Evolutionary conservation across 352 stramenopile genomes (phyloP), one percentile per base, ranked within the genome.

Genomic region (Globisporangium splendens): DNA sequence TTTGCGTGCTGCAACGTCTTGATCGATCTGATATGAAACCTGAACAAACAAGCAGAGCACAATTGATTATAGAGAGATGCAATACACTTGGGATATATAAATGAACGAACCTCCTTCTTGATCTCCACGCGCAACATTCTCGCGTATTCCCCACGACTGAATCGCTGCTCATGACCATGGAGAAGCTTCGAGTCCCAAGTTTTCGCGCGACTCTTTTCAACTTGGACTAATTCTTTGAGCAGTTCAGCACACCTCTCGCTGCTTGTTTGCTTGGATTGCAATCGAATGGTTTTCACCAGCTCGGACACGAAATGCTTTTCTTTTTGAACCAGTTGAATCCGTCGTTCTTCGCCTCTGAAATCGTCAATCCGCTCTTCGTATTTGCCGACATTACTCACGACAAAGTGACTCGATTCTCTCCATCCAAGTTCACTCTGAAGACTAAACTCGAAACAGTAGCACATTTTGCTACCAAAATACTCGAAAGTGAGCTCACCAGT

Each of bases 301-400:
- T 93, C 81, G 0, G 83, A 91, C 0, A 91, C 63, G 35, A 90
- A 74, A 38, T 91, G 79, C 2, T 77, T 67, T 28, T 89, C 79
- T 39, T 76, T 79, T 41, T 92, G 79, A 1, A 83, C 49, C 7
- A 81, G 54, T 1, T 56, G 64, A 38, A 72, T 60, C 2, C 61
- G 70, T 10, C 43, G 77, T 42, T 83, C 75, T 71, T 93, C 83
- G 46, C 89, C 71, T 21, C 79, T 68, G 54, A 93, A 91, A 56
- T 89, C 66, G 2, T 88, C 63, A 0, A 89, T 48, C 0, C 73
- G 66, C 20, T 91, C 78, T 70, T 89, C 77, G 14, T 59, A 84
- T 17, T 24, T 57, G 0, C 61, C 69, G 7, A 28, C 17, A 5
- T 61, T 62, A 1, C 38, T 46, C 1, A 83, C 10, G 8, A 65